Evolutionary conservation across 148 eudicot genomes (phyloP).

Genomic region (Rhododendron vialii): DNA sequence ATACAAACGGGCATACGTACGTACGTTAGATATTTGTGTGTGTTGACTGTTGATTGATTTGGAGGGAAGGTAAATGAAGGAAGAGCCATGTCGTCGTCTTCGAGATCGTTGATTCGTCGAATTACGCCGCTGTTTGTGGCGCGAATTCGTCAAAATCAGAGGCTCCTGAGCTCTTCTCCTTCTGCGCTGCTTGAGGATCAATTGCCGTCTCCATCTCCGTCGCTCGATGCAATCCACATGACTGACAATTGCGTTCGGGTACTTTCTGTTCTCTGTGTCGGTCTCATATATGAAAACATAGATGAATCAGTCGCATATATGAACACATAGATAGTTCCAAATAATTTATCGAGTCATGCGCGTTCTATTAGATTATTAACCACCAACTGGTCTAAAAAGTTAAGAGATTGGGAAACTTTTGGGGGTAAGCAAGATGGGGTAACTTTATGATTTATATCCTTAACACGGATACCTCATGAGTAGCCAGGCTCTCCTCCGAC

Average conservation of each 20-base stretch:
- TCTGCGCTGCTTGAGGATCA: slow-evolving; percentile 35
- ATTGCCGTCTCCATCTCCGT: slow-evolving; percentile 27
- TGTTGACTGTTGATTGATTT: neutral
- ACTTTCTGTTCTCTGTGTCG: slow-evolving; percentile 8
- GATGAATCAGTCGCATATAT: neutral
- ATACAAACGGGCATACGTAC: neutral
- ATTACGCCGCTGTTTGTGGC: slow-evolving; percentile 33
- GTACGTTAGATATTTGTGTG: neutral
- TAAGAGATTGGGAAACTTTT: neutral
- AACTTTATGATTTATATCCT: too few species aligned
- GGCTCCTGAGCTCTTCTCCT: slow-evolving; percentile 38
- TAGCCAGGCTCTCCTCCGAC: neutral
- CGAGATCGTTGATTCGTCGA: slow-evolving; percentile 50
- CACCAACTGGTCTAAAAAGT: neutral
- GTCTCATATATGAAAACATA: neutral
- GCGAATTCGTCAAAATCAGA: slow-evolving; percentile 53
- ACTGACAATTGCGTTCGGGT: slow-evolving; percentile 73
- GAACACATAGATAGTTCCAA: neutral
- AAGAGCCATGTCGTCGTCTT: slow-evolving; percentile 15
- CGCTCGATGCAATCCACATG: slow-evolving; percentile 50
- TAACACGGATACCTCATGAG: neutral
- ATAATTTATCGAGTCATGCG: neutral
- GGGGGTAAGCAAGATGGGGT: too few species aligned
- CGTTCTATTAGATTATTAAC: too few species aligned
- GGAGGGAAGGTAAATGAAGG: neutral